Evolutionary conservation across 176 grass and related monocot genomes (phyloP), one percentile per base, ranked within the genome.

Genomic region (Oryza brachyantha): DNA sequence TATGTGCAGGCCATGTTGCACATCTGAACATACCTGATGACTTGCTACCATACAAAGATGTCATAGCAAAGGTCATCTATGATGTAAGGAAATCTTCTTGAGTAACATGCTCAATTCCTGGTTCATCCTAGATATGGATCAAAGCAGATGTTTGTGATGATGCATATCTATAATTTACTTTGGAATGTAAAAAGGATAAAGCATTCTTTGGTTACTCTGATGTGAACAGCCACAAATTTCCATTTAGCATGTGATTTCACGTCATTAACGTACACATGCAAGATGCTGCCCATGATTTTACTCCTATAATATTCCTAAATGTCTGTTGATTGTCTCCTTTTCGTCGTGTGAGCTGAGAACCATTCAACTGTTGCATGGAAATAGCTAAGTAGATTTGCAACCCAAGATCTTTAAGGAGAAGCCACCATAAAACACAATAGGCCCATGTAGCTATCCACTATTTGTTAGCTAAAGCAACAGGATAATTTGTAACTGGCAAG

Each of bases 21-120:
- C 96, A 99, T 91, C 86, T 99, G 54, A 99, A 99, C 73, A 87
- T 99, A 87, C 50, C 92, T 40, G 96, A 89, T 66, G 92, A 95
- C 19, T 66, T 95, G 59, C 81, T 95, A 86, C 78, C 77, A 29
- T 95, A 93, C 64, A 99, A 95, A 85, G 74, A 93, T 85, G 68
- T 93, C 59, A 91, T 95, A 81, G 92, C 86, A 54, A 95, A 93
- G 64, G 92, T 99, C 80, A 93, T 99, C 21, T 95, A 93, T 95
- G 92, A 99, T 86, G 96, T 99, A 95, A 78, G 92, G 58, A 57
- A 27, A 28, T 54, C 66, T 57, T 29, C 50, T 52, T 69, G 77
- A 84, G 3, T 70, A 81, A 84, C 42, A 57, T 5, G 0, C 35
- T 48, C 42, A 48, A 43, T 70, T 75, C 55, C 38, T 61, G 61